Base-by-base conservation (phyloP, 1,139 yeast genomes). In the Pichia cactophila region DNA sequence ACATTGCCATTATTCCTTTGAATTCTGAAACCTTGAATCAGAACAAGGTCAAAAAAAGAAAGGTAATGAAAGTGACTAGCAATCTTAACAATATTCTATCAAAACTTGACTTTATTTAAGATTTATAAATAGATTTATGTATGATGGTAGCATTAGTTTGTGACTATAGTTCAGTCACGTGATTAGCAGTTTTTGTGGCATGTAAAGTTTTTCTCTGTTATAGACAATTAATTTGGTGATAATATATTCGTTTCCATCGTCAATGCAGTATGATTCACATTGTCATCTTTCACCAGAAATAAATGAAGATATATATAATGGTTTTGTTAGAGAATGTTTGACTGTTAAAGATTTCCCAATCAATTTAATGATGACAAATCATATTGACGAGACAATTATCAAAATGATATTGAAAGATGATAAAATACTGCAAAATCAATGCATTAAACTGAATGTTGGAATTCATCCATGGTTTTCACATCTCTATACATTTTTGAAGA, bases 391-490 rank as follows among this genome's bases (percentile, higher is more conserved):
- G 46, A 44, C 51, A 8, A 52, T 75, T 33, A 65, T 71, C 17
- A n/a, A 14, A 3, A n/a, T 39, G 3, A 14, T 37, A 12, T 20
- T 53, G 8, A 2, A 20, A 1, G 43, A 49, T 9, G 64, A 60
- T 2, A 57, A 59, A 11, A 50, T 65, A 3, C 33, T 23, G 14
- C 17, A 28, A 2, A 58, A 58, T 16, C 55, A 55, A 1, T 63
- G 63, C 31, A 66, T 84, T 1, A 65, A 74, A 1, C 83, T 92
- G 0, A 80, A 83, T 47, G 83, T 81, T 62, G 98, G 97, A 0
- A 71, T 87, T 5, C 97, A 92, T 64, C 97, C 97, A 0, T 90
- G 97, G 97, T 88, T 78, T 60, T 68, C 80, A 2, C 95, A 90
- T 64, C 58, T 83, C 33, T 82, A 80, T 54, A 69, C 77, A 10